phyloP scores from a whole-genome alignment of 208 protist genomes.

The Crithidia bombi region DNA sequence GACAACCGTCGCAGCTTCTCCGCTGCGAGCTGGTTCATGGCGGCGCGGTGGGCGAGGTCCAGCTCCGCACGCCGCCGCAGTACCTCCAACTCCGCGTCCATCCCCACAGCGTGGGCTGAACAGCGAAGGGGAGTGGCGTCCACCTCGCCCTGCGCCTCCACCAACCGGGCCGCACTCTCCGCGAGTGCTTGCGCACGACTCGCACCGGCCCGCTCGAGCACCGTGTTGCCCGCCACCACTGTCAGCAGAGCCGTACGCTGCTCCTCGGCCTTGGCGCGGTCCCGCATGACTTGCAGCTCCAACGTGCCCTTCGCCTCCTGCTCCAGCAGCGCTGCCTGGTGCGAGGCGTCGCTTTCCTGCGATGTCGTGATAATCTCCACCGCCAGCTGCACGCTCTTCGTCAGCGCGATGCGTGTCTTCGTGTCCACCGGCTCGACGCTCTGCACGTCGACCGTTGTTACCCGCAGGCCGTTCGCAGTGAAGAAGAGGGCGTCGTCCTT shows the following conservation, averaged over 20 bases:
- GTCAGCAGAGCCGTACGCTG: conserved; percentile 64
- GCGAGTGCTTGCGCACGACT: conserved; percentile 79
- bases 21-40: conserved; percentile 79
- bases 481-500: conserved; percentile 73
- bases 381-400: conserved; percentile 91
- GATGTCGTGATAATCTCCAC: conserved; percentile 92
- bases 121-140: conserved; percentile 59
- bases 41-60: conserved; percentile 70
- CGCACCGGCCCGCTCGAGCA: conserved; percentile 73
- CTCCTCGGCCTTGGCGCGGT: conserved; percentile 63
- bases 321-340: conserved; percentile 78
- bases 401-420: conserved; percentile 83
- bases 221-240: conserved; percentile 69
- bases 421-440: conserved; percentile 93
- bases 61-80: conserved; percentile 56
- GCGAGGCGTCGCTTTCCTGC: conserved; percentile 87
- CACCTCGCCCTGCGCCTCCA: conserved; percentile 59
- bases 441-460: conserved; percentile 95
- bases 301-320: conserved; percentile 73
- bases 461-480: conserved; percentile 85
- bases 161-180: conserved; percentile 66
- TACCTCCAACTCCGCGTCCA: conserved; percentile 67
- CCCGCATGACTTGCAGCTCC: conserved; percentile 78
- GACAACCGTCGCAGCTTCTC: conserved; percentile 60
- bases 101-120: conserved; percentile 41